These are phyloP conservation scores for Tolypocladium album DNA, from an alignment of 2,329 filamentous ascomycete genomes.

Conservation along the genomic window DNA sequence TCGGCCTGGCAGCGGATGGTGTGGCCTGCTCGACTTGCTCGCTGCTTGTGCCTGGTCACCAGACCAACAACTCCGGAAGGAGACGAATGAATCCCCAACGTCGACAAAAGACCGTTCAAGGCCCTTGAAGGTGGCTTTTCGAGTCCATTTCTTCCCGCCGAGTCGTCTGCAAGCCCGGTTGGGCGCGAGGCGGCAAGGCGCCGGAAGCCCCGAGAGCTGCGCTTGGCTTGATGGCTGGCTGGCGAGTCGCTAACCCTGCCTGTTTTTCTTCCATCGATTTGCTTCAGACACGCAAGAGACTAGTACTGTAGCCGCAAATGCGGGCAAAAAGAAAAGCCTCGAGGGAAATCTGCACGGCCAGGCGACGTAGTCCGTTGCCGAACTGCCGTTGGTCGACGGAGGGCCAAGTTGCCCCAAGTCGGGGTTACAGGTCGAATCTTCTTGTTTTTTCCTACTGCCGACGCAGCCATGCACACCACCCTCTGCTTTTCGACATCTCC, in stretches of 20 bases:
- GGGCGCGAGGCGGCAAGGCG: background rate
- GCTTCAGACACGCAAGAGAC: slow-evolving; percentile 6
- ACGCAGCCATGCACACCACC: background rate
- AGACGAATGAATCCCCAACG: background rate
- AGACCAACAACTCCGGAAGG: background rate
- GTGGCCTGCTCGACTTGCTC: background rate
- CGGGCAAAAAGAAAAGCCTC: slow-evolving; percentile 8
- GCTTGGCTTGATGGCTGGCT: background rate
- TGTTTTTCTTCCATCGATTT: slow-evolving; percentile 2
- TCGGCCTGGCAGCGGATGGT: background rate
- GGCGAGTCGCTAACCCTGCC: slow-evolving; percentile 2
- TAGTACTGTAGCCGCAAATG: slow-evolving; percentile 8
- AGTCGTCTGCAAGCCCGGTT: background rate
- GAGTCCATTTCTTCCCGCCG: background rate
- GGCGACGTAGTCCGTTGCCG: slow-evolving; percentile 3
- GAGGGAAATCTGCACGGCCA: slow-evolving; percentile 2
- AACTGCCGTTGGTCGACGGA: slow-evolving; percentile 2
- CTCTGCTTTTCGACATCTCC: slow-evolving; percentile 1
- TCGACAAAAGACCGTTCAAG: background rate
- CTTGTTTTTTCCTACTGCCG: slow-evolving; percentile 6
- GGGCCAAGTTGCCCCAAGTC: background rate
- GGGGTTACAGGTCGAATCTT: slow-evolving; percentile 8
- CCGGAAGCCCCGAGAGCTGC: background rate
- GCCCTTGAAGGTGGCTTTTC: background rate
- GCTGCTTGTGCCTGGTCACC: background rate